A percentile compares a stretch with the other conserved stretches of the same genome.
Conservation (phyloP, 805 yeast genomes). For the Candida peoriensis region DNA sequence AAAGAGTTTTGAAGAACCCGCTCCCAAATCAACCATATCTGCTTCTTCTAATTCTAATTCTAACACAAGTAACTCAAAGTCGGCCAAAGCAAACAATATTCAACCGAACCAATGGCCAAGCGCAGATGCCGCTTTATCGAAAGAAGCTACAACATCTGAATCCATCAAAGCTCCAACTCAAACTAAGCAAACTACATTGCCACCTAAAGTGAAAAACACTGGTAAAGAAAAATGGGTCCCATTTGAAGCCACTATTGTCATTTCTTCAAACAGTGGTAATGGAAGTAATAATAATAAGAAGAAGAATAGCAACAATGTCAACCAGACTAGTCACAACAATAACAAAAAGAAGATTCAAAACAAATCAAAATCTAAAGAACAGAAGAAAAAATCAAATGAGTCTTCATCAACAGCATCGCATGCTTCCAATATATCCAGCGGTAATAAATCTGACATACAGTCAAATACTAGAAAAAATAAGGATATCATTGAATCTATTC, state of each 20-base stretch:
- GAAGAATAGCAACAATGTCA: constrained; percentile 7
- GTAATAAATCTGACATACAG: not conserved
- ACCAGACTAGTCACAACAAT: constrained; percentile 10
- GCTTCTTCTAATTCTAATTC: not conserved
- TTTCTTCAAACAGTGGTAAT: constrained; percentile 3
- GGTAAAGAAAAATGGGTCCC: constrained; percentile 67
- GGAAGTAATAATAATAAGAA: constrained; percentile 3
- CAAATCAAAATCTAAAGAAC: constrained; percentile 1
- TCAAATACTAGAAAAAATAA: not conserved
- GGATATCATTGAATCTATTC: not conserved
- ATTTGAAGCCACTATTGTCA: constrained; percentile 36
- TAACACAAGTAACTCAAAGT: not conserved
- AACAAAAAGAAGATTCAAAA: not conserved
- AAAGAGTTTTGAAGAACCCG: too few species aligned
- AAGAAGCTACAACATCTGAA: constrained; percentile 1
- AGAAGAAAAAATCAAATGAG: not conserved
- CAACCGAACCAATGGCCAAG: constrained; percentile 21
- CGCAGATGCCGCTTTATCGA: constrained; percentile 11
- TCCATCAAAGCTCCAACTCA: constrained; percentile 1
- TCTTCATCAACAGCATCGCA: not conserved
- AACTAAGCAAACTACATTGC: constrained; percentile 2
- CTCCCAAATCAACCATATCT: not conserved
- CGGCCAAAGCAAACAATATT: not conserved
- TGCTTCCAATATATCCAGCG: constrained; percentile 1
- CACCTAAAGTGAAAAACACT: constrained; percentile 16